Percentiles rank a stretch among this genome's conserved stretches.
phyloP scores from a whole-genome alignment of 805 yeast genomes.

The Wickerhamomyces ciferrii region DNA sequence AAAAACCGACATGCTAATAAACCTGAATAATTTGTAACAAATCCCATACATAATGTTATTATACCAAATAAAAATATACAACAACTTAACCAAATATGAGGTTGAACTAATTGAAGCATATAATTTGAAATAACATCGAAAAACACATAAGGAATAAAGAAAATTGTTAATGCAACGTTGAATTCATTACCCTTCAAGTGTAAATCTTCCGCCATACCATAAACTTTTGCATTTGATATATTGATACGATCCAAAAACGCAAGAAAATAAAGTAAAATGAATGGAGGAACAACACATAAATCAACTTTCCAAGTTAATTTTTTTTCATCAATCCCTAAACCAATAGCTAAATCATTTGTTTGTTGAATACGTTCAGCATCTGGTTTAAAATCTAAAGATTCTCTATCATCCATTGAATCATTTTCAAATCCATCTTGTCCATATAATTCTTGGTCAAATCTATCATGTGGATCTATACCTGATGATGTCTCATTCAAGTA shows the following conservation, averaged over 20 bases:
- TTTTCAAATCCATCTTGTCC: not conserved
- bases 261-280: constrained; percentile 66
- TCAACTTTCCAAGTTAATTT: constrained; percentile 62
- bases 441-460: not conserved
- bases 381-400: not conserved
- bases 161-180: constrained; percentile 39
- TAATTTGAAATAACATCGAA: constrained; percentile 35
- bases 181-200: constrained; percentile 38
- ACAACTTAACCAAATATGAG: constrained; percentile 30
- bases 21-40: constrained; percentile 37
- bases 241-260: constrained; percentile 80
- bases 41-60: constrained; percentile 37
- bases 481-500: not conserved
- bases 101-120: constrained; percentile 31
- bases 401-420: not conserved
- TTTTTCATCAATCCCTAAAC: constrained; percentile 46
- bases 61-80: constrained; percentile 32
- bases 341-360: constrained; percentile 28
- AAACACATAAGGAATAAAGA: constrained; percentile 39
- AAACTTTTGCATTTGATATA: constrained; percentile 74
- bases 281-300: constrained; percentile 68
- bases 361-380: not conserved
- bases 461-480: not conserved
- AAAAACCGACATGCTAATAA: constrained; percentile 43
- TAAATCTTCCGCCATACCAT: constrained; percentile 57